Conservation (phyloP, 169 alveolate genomes). For the Besnoitia besnoiti region DNA sequence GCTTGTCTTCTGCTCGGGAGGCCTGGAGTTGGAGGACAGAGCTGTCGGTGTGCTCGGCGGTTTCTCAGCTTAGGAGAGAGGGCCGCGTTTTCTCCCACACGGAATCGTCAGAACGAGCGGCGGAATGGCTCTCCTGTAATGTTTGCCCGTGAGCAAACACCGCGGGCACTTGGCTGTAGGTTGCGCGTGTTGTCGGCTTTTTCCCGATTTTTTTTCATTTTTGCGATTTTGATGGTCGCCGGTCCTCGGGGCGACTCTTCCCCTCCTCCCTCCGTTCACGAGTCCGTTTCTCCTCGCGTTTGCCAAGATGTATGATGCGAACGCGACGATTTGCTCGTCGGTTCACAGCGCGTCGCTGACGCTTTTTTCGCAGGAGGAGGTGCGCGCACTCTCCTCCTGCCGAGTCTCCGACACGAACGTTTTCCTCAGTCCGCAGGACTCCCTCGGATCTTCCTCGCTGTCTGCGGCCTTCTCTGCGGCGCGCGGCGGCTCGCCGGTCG, state of each 20-base stretch:
- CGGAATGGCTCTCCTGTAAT: too few species aligned
- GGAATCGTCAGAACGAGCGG: too few species aligned
- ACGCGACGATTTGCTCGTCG: background rate
- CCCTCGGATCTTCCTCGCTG: background rate
- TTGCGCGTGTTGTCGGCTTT: too few species aligned
- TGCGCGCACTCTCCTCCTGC: background rate
- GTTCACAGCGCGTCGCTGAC: slow-evolving; percentile 29
- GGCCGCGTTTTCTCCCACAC: too few species aligned
- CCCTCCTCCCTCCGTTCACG: background rate
- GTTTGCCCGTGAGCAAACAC: background rate
- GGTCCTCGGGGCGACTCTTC: too few species aligned
- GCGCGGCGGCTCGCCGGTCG: slow-evolving; percentile 33
- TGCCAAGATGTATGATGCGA: slow-evolving; percentile 34
- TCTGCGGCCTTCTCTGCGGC: slow-evolving; percentile 47
- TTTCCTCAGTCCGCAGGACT: slow-evolving; percentile 19
- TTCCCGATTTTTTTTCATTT: background rate
- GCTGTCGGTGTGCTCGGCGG: too few species aligned
- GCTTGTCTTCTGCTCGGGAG: too few species aligned
- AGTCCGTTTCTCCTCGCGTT: background rate
- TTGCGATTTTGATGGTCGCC: background rate
- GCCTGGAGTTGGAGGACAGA: too few species aligned
- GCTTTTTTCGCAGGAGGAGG: background rate
- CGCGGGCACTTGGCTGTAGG: background rate
- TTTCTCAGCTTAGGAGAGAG: too few species aligned
- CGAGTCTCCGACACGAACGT: background rate